Conservation (phyloP, 2,329 filamentous ascomycete species). For the Zymoseptoria pseudotritici region DNA sequence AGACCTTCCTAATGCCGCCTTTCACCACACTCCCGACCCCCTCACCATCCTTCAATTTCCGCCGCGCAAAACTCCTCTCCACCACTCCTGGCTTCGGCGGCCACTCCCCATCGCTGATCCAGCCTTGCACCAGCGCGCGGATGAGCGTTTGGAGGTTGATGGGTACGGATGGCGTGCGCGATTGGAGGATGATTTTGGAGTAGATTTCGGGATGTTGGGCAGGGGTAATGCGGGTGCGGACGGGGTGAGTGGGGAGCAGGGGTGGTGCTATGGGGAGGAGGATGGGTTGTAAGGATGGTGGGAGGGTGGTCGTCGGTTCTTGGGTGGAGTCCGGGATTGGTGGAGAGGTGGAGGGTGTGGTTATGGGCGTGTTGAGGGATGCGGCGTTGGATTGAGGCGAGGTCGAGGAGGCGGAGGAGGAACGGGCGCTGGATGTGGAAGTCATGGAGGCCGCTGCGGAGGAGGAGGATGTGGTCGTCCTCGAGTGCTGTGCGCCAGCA, state of each 20-base stretch:
- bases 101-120: conserved; percentile 93
- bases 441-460: conserved; percentile 6
- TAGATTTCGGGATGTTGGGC: conserved; percentile 75
- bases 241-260: conserved; percentile 66
- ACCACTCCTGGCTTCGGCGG: conserved; percentile 56
- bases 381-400: conserved; percentile 4
- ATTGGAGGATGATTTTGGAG: conserved; percentile 76
- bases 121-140: conserved; percentile 73
- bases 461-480: background rate
- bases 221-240: conserved; percentile 69
- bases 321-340: conserved; percentile 6
- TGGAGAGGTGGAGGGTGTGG: conserved; percentile 9
- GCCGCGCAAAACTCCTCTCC: conserved; percentile 37
- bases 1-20: conserved; percentile 39
- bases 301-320: background rate
- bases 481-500: background rate
- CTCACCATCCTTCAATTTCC: conserved; percentile 26
- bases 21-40: conserved; percentile 25
- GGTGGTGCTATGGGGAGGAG: conserved; percentile 67
- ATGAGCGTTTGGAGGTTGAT: conserved; percentile 81
- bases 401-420: conserved; percentile 37
- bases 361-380: conserved; percentile 12
- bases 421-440: conserved; percentile 24
- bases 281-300: conserved; percentile 17
- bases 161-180: conserved; percentile 74